Percentiles rank a stretch among this genome's conserved stretches.
Evolutionary conservation across 2,329 filamentous ascomycete genomes (phyloP).

Genomic region (Stemphylium beticola): DNA sequence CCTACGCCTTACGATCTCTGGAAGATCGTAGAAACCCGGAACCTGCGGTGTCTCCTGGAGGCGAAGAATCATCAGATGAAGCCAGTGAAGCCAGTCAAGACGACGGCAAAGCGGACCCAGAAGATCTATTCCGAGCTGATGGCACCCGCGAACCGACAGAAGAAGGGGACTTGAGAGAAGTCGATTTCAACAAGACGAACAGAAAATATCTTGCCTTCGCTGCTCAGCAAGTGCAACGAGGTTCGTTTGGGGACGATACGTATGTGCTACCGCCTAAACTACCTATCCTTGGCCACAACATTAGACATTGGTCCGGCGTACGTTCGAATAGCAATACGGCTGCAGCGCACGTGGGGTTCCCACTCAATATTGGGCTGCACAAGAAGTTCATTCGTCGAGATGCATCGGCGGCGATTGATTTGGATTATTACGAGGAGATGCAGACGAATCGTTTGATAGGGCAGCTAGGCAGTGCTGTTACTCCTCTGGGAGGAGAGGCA

Average conservation of each 20-base stretch:
- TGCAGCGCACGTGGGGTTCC: constrained; percentile 18
- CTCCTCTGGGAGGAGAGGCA: too few species aligned
- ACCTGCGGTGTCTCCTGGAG: not conserved
- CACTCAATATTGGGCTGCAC: constrained; percentile 17
- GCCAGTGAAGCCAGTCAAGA: not conserved
- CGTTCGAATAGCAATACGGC: constrained; percentile 8
- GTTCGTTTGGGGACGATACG: not conserved
- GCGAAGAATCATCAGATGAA: too few species aligned
- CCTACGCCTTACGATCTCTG: constrained; percentile 13
- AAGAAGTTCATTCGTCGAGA: constrained; percentile 10
- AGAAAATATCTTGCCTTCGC: constrained; percentile 2
- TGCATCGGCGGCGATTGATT: not conserved
- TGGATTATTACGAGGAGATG: not conserved
- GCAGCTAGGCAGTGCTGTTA: not conserved
- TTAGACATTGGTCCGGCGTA: constrained; percentile 23
- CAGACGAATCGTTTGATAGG: not conserved
- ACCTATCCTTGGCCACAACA: constrained; percentile 19
- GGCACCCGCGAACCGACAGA: not conserved
- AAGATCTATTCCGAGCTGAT: not conserved
- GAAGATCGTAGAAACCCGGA: constrained; percentile 11
- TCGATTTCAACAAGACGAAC: not conserved
- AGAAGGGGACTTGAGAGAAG: not conserved
- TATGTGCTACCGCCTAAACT: constrained; percentile 17
- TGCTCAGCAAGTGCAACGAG: not conserved
- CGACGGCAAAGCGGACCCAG: not conserved